A percentile compares a stretch with the other conserved stretches of the same genome.
These are phyloP conservation scores for Trichosporon sp. DNA, from an alignment of 1,284 basidiomycete species.

Conservation along the genomic window DNA sequence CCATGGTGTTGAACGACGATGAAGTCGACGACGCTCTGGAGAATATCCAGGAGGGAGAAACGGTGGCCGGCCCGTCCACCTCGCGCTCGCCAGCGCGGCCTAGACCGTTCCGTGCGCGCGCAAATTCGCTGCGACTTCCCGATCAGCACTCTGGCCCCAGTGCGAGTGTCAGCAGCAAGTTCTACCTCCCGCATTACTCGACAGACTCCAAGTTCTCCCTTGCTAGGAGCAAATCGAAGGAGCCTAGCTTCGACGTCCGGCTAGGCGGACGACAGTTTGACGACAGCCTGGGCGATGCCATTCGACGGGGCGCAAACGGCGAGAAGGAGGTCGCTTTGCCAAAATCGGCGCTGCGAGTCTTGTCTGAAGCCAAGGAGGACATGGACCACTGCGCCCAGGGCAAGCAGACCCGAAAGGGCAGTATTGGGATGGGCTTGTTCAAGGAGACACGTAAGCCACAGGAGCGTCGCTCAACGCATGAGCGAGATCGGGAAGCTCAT, in stretches of 20 bases:
- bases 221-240: neutral
- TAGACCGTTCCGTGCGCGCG: constrained; percentile 16
- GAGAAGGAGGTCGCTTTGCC: constrained; percentile 41
- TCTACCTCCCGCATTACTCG: constrained; percentile 44
- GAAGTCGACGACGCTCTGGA: constrained; percentile 19
- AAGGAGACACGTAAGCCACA: constrained; percentile 33
- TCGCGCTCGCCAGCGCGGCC: neutral
- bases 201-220: constrained; percentile 46
- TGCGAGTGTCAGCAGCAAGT: constrained; percentile 17
- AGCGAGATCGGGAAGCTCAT: neutral
- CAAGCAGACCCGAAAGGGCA: constrained; percentile 47
- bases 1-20: neutral
- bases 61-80: neutral
- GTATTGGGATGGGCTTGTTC: constrained; percentile 49
- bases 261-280: constrained; percentile 40
- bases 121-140: constrained; percentile 30
- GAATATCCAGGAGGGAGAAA: constrained; percentile 10
- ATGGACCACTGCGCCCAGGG: constrained; percentile 24
- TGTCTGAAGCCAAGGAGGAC: constrained; percentile 43
- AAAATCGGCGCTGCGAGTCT: constrained; percentile 36
- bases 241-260: constrained; percentile 30
- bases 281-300: constrained; percentile 44
- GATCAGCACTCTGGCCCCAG: neutral
- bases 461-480: constrained; percentile 1
- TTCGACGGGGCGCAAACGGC: constrained; percentile 28